Evolutionary conservation across 352 stramenopile genomes (phyloP), one percentile per base, ranked within the genome.

Genomic region (Phytophthora citrophthora): DNA sequence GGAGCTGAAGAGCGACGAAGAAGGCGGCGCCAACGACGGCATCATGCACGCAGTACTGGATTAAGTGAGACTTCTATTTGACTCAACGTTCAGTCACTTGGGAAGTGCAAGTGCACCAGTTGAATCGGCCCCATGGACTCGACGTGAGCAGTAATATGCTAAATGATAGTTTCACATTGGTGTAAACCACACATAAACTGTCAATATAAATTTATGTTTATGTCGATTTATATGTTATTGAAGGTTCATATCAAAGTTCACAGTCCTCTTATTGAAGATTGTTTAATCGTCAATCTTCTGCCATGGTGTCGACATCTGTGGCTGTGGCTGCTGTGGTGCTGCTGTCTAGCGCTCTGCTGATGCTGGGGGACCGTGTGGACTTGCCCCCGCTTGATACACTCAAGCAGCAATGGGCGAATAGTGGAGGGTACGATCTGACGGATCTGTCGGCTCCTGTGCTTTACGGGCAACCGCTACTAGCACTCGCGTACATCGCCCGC

Each of bases 391-490:
- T 79, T 29, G 66, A 70, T 15, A 41, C 46, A 16, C 61, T 89
- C n/a, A 64, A 79, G 60, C 68, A 54, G 3, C 57, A 88, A 54
- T 73, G 68, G 52, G 58, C 47, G 24, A 11, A 54, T 58, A 68
- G 47, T 49, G 39, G 49, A 47, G 67, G 69, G 50, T 90, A 90
- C 65, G 78, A 92, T 47, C 75, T 92, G 16, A 48, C 34, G 9
- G 69, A 82, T 57, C 61, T 92, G 23, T 67, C 65, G 16, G 64
- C 79, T 18, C 81, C 81, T 10, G 71, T 76, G 24, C 58, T 90
- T 13, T 76, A 81, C 8, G 83, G 83, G 16, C 61, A 68, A n/a
- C 70, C 76, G 7, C 77, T 90, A 38, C 66, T 74, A 51, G 51
- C 76, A n/a, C 40, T 88, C 55, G 83, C 76, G 13, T 79, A 76